A percentile compares a stretch with the other conserved stretches of the same genome.
phyloP scores from a whole-genome alignment of 176 grass and related monocot genomes.

The Carex parvula region DNA sequence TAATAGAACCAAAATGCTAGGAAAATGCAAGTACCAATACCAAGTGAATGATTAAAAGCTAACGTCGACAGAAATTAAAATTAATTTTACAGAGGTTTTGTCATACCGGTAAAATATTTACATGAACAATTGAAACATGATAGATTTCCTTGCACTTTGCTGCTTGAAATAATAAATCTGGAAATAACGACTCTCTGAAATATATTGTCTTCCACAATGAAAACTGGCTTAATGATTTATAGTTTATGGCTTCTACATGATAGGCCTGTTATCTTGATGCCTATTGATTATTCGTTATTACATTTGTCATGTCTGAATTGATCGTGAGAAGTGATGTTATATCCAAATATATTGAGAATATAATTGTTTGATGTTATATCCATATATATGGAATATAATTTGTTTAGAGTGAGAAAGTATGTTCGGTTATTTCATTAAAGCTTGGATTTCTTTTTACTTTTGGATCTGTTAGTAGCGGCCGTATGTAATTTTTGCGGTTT shows the following conservation, averaged over 20 bases:
- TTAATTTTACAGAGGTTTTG: not conserved
- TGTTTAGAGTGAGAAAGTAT: not conserved
- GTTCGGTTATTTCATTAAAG: not conserved
- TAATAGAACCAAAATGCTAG: no score
- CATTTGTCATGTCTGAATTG: no score
- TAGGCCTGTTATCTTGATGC: no score
- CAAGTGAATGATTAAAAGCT: not conserved
- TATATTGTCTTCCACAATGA: not conserved
- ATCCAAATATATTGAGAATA: no score
- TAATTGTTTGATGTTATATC: no score
- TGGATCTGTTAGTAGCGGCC: not conserved
- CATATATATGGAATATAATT: no score
- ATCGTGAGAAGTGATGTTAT: no score
- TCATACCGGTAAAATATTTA: not conserved
- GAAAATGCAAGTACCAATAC: not conserved
- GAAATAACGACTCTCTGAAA: not conserved
- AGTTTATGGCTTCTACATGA: no score
- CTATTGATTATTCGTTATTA: no score
- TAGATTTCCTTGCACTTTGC: no score
- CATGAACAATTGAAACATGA: not conserved
- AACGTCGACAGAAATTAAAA: not conserved
- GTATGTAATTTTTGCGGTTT: not conserved
- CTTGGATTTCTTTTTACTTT: not conserved
- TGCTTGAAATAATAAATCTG: not conserved
- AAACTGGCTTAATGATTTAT: not conserved